Evolutionary conservation across 768 basidiomycete species (phyloP), one percentile per base, ranked within the genome.

Genomic region (Pholiota microspora): DNA sequence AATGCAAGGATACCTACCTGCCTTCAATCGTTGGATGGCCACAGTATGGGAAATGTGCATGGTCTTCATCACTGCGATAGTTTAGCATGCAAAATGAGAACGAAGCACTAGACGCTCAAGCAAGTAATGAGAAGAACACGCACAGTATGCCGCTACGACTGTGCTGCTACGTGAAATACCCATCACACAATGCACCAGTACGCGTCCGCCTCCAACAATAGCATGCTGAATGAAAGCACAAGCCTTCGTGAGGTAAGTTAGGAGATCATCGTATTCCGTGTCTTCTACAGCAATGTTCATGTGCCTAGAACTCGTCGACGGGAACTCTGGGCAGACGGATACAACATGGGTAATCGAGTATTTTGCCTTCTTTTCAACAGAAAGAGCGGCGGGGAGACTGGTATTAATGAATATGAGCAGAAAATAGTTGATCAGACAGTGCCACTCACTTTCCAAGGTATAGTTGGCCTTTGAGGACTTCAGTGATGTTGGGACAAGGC

Each of bases 181-280:
- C 81, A 88, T 85, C 8, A 83, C 72, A 63, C 88, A 89, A 57
- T 90, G 88, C 12, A 89, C 83, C 8, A 90, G 76, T 4, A 89
- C 80, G 44, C 71, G 76, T 0, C 86, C 86, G 23, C 78, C 77
- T 1, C 63, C 34, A 7, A 70, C 65, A 35, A 90, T 59, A 3
- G 88, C 85, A 18, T 72, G 57, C 59, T 85, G 75, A 27, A 91
- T 88, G 65, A 88, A 91, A 12, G 62, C 67, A 62, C 84, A 85
- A 8, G 83, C 76, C 15, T 65, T 55, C 2, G 85, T 82, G 2
- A 91, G 71, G 59, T 86, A 78, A n/a, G 85, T 81, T 13, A 89
- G 78, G 23, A 91, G 73, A 36, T 81, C 73, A 18, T 75, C 74
- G 54, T 77, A 77, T 53, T 80, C 78, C 12, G 71, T 67, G 56